Conservation (phyloP, 163 green algal species). For the Scenedesmus sp. region DNA sequence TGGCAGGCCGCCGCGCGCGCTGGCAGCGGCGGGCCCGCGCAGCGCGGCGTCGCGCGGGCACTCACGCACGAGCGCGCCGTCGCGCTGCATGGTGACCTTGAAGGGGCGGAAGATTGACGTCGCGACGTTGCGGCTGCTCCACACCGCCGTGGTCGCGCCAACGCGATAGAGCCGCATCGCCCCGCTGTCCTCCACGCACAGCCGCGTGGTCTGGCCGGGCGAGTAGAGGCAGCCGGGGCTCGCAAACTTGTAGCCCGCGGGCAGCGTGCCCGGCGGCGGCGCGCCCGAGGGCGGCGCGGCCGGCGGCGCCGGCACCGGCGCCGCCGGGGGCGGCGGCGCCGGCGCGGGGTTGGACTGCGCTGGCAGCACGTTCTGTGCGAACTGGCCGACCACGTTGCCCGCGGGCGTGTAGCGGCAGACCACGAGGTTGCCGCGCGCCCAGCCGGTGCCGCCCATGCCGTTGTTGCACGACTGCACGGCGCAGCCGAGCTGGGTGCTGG, state of each 20-base stretch:
- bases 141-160: background rate
- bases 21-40: too few relatives aligned
- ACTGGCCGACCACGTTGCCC: conserved; percentile 34
- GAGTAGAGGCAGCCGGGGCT: conserved; percentile 28
- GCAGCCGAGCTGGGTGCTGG: conserved; percentile 19
- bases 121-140: background rate
- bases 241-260: conserved; percentile 15
- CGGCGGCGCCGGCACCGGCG: background rate
- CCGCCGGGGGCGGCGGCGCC: background rate
- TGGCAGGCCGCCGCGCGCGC: too few relatives aligned
- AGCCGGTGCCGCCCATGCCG: background rate
- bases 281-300: background rate
- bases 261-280: conserved; percentile 17
- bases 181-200: conserved; percentile 29
- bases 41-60: too few relatives aligned
- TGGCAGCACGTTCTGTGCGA: conserved; percentile 33
- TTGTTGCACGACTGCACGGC: conserved; percentile 8
- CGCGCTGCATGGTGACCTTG: conserved; percentile 18
- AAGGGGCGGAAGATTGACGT: background rate
- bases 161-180: background rate
- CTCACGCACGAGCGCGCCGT: conserved; percentile 27
- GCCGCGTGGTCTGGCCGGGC: background rate
- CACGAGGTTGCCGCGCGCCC: background rate
- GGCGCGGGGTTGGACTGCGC: background rate
- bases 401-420: conserved; percentile 36